These are phyloP conservation scores for Aleurites moluccanus DNA, from an alignment of 441 rosid species.

Conservation along the genomic window DNA sequence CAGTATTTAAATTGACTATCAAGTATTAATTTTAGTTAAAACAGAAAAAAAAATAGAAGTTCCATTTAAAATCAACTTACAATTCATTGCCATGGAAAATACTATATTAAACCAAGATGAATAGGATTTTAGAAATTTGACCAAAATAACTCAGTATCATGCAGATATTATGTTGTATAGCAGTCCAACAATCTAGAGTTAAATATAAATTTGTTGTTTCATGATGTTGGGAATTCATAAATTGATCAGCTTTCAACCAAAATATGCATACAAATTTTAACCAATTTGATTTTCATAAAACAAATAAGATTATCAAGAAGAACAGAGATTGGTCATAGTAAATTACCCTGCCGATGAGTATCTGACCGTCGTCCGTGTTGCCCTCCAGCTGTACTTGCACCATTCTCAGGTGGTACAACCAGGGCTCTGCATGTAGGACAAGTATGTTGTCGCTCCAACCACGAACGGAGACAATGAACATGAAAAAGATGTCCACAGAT, in stretches of 20 bases:
- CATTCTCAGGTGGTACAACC: constrained; percentile 83
- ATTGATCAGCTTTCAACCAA: not conserved
- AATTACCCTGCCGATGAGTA: constrained; percentile 60
- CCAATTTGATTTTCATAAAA: not conserved
- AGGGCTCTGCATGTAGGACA: constrained; percentile 97
- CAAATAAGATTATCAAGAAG: not conserved
- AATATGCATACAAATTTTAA: not conserved
- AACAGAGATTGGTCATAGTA: not conserved
- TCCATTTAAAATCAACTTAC: not conserved
- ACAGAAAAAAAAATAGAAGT: not conserved
- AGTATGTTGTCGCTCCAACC: constrained; percentile 97
- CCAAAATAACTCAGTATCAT: not conserved
- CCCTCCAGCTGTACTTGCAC: constrained; percentile 47
- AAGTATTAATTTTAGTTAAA: too few species aligned
- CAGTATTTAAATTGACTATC: too few species aligned
- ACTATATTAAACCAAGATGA: not conserved
- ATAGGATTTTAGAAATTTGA: not conserved
- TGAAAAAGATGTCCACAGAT: constrained; percentile 96
- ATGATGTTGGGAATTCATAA: not conserved
- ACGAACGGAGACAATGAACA: constrained; percentile 96
- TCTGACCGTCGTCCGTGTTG: constrained; percentile 57
- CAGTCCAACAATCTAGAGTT: not conserved
- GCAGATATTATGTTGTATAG: not conserved
- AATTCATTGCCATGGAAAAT: not conserved
- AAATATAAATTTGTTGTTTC: not conserved